Conservation (phyloP, 495 filamentous ascomycete genomes). For the Cercophora scortea region DNA sequence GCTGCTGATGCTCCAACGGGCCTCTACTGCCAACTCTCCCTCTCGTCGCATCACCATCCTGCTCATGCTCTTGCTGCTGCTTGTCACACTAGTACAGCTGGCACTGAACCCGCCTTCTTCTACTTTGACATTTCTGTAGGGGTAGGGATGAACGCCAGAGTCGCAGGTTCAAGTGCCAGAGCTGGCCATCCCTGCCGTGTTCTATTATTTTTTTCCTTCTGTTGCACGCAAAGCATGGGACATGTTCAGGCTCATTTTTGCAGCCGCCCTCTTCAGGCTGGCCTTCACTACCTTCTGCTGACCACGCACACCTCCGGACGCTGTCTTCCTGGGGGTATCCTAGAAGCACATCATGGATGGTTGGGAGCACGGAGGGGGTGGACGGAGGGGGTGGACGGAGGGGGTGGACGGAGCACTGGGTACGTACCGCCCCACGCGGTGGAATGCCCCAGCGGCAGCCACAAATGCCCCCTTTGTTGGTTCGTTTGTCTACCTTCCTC, state of each 20-base stretch:
- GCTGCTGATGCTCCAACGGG: too few species aligned
- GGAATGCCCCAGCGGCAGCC: conserved; percentile 14
- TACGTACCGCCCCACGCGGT: not conserved
- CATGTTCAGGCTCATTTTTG: not conserved
- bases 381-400: not conserved
- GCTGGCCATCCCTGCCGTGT: not conserved
- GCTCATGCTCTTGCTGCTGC: too few species aligned
- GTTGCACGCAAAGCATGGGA: not conserved
- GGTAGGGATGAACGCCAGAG: not conserved
- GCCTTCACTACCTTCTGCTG: not conserved
- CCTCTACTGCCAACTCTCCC: too few species aligned
- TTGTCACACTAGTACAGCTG: too few species aligned
- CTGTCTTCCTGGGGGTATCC: not conserved
- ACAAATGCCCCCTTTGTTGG: conserved; percentile 7
- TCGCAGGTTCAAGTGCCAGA: not conserved
- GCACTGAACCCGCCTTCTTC: too few species aligned
- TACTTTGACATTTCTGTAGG: too few species aligned
- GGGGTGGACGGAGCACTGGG: not conserved
- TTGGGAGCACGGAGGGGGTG: not conserved
- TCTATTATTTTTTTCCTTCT: conserved; percentile 2
- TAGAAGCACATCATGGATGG: not conserved
- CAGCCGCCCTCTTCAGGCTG: conserved; percentile 1
- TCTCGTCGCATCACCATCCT: too few species aligned
- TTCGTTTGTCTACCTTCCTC: conserved; percentile 10
- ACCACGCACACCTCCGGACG: not conserved